phyloP scores from a whole-genome alignment of 2,329 filamentous ascomycete species.

The Rhinocladiella mackenziei region DNA sequence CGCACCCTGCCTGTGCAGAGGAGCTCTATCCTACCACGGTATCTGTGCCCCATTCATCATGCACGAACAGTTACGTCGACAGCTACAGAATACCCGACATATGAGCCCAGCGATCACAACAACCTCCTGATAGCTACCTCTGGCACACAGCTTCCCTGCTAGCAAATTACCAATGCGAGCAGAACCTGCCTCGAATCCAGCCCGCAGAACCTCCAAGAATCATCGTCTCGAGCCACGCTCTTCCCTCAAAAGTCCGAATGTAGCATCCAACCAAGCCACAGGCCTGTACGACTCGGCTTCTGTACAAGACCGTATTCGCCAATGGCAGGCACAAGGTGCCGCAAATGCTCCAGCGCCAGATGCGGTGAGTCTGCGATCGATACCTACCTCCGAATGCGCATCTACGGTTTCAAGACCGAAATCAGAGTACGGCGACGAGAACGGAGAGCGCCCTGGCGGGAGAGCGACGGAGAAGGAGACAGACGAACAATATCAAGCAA shows the following conservation, averaged over 20 bases:
- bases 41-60: background rate
- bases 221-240: constrained; percentile 6
- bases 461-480: constrained; percentile 19
- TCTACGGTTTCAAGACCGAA: constrained; percentile 12
- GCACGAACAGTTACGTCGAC: background rate
- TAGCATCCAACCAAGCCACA: constrained; percentile 15
- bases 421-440: constrained; percentile 16
- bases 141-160: background rate
- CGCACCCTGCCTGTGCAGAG: background rate
- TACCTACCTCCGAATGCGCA: constrained; percentile 22
- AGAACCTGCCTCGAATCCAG: constrained; percentile 33
- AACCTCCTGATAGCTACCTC: background rate
- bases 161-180: constrained; percentile 35
- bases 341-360: constrained; percentile 35
- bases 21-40: background rate
- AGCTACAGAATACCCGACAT: constrained; percentile 1
- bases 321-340: constrained; percentile 78
- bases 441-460: constrained; percentile 11
- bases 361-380: constrained; percentile 27
- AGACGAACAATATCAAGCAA: constrained; percentile 30
- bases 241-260: constrained; percentile 19
- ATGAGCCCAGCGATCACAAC: constrained; percentile 13
- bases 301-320: constrained; percentile 74
- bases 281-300: constrained; percentile 59
- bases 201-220: constrained; percentile 26